Base-by-base conservation (phyloP, 352 stramenopile genomes). In the Globisporangium spinosum region DNA sequence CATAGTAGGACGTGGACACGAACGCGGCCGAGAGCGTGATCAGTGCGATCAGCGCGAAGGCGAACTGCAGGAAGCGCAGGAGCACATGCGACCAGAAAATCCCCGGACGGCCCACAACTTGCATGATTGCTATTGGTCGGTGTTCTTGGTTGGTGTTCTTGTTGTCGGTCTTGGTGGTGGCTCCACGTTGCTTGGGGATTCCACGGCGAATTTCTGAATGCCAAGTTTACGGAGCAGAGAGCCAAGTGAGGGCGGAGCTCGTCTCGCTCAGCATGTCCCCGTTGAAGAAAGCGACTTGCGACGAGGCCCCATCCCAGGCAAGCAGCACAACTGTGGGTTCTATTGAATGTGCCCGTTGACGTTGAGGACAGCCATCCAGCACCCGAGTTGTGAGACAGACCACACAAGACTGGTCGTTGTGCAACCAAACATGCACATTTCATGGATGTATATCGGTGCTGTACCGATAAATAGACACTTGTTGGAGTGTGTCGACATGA, bases 11-110 rank as follows among this genome's bases (percentile, higher is more conserved):
- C 7, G 78, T 71, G 27, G 74, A 72, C 25, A 89, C 82, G 66
- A 93, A 93, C 32, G 72, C 75, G 12, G 77, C 67, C 29, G 83
- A 85, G 20, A 93, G n/a, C 20, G 80, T 87, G 38, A 79, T 77
- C 22, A 93, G 67, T 25, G 85, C 83, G 35, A 93, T 60, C 9
- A 91, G 35, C 51, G 71, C 78, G 47, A 86, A 79, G 2, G 68
- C 72, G 53, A 90, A 89, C 53, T 93, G 70, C 17, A 91, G 74
- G 66, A 89, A 87, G 45, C 85, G 85, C 59, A 93, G 74, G 17
- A 85, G 34, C 54, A 70, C 63, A 8, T 81, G 76, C 32, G 75
- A n/a, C 73, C 71, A 77, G 45, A 60, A 69, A 15, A 68, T 29
- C 35, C 62, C 20, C n/a, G 62, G 62, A 15, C 35, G 38, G 0